Evolutionary conservation across 192 early-diverging fungal species (phyloP).

Genomic region (Coemansia sp.): DNA sequence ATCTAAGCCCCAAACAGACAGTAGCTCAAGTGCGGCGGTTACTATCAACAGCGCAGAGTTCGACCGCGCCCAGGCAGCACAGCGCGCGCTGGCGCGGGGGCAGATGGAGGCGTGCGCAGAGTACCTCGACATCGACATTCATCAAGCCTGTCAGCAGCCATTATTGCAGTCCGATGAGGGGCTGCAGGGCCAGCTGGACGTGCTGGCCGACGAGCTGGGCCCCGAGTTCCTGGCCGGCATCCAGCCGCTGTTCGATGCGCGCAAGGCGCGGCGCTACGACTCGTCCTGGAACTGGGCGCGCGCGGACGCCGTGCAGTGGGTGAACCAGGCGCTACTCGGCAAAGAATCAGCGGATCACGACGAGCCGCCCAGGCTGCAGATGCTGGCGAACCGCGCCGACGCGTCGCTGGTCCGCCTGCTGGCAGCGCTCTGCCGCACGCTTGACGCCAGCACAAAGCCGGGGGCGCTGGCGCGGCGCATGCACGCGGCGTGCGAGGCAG

Average conservation of each 20-base stretch:
- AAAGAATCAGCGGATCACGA: slow-evolving; percentile 60
- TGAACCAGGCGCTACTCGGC: slow-evolving; percentile 75
- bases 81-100: slow-evolving; percentile 64
- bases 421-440: slow-evolving; percentile 67
- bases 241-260: slow-evolving; percentile 68
- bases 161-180: background rate
- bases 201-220: slow-evolving; percentile 80
- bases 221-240: slow-evolving; percentile 82
- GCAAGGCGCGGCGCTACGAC: slow-evolving; percentile 83
- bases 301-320: slow-evolving; percentile 34
- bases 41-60: slow-evolving; percentile 87
- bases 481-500: slow-evolving; percentile 76
- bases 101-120: slow-evolving; percentile 78
- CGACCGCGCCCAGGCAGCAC: slow-evolving; percentile 65
- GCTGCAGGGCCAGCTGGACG: slow-evolving; percentile 68
- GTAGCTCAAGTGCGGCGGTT: slow-evolving; percentile 24
- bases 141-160: slow-evolving; percentile 61
- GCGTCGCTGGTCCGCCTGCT: slow-evolving; percentile 45
- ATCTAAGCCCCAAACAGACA: slow-evolving; percentile 1
- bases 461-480: slow-evolving; percentile 65
- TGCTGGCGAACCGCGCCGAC: slow-evolving; percentile 72
- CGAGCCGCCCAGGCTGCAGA: slow-evolving; percentile 2
- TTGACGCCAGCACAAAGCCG: slow-evolving; percentile 62
- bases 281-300: slow-evolving; percentile 97
- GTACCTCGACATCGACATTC: slow-evolving; percentile 75